These are phyloP conservation scores for Verbascum thapsus DNA, from an alignment of 257 asterid species.

Conservation along the genomic window DNA sequence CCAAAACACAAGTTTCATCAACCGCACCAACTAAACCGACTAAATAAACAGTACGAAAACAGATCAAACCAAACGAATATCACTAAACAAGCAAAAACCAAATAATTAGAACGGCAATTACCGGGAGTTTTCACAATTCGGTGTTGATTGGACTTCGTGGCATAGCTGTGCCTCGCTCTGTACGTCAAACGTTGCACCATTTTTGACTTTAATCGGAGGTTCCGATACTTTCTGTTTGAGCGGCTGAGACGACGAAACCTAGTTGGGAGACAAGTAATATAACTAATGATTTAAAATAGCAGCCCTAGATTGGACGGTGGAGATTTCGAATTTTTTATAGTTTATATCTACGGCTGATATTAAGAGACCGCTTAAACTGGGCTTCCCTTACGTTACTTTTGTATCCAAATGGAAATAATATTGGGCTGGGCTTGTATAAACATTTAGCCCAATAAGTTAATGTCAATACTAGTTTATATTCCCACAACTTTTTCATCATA, in stretches of 20 bases:
- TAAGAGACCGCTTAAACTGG: not conserved
- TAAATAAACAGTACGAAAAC: no score
- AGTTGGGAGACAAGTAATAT: slow-evolving; percentile 18
- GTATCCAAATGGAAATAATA: not conserved
- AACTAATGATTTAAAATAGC: not conserved
- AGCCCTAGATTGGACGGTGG: slow-evolving; percentile 30
- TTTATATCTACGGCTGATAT: slow-evolving; percentile 12
- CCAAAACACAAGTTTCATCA: not conserved
- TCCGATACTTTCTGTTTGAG: slow-evolving; percentile 4
- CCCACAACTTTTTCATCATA: no score
- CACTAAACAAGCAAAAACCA: not conserved
- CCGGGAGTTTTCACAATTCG: slow-evolving; percentile 88
- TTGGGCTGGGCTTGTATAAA: slow-evolving; percentile 9
- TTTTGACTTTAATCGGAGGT: slow-evolving; percentile 22
- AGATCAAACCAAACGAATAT: not conserved
- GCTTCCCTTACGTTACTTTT: no score
- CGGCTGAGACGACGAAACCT: slow-evolving; percentile 27
- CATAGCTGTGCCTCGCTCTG: slow-evolving; percentile 77
- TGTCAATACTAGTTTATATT: not conserved
- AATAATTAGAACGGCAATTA: slow-evolving; percentile 19
- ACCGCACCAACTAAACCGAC: not conserved
- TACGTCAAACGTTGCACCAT: slow-evolving; percentile 87
- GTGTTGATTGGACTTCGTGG: slow-evolving; percentile 85
- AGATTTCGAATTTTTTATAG: not conserved
- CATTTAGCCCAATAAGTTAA: slow-evolving; percentile 13